These are phyloP conservation scores for Chrysoporthe austroafricana DNA, from an alignment of 2,329 filamentous ascomycete genomes.

Conservation along the genomic window DNA sequence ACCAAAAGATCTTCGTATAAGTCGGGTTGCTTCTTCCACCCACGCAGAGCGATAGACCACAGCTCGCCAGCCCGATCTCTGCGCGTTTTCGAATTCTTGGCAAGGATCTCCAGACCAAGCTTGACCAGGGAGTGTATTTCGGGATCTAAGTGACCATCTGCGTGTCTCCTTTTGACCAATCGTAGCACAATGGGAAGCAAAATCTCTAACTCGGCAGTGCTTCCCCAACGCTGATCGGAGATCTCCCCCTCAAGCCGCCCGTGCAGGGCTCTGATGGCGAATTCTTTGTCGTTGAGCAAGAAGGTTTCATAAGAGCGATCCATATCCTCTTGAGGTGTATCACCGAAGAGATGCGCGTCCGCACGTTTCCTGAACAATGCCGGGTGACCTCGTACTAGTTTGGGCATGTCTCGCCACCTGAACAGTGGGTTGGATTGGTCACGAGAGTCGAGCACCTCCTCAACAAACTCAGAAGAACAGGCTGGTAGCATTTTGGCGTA, in stretches of 20 bases:
- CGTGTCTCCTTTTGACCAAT: background rate
- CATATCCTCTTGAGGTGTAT: background rate
- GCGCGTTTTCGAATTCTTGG: background rate
- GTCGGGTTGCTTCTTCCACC: constrained; percentile 14
- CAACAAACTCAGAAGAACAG: constrained; percentile 16
- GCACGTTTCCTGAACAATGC: constrained; percentile 10
- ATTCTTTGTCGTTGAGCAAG: constrained; percentile 3
- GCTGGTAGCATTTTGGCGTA: constrained; percentile 20
- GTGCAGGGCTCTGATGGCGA: constrained; percentile 10
- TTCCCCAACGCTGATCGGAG: constrained; percentile 9
- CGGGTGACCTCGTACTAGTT: background rate
- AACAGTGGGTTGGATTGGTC: constrained; percentile 20
- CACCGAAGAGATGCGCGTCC: constrained; percentile 11
- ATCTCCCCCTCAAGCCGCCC: constrained; percentile 18
- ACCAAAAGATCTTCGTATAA: constrained; percentile 15
- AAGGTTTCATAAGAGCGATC: background rate
- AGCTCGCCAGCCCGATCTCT: background rate
- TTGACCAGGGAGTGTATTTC: constrained; percentile 12
- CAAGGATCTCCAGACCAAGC: constrained; percentile 10
- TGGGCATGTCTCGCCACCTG: constrained; percentile 4
- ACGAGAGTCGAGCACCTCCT: constrained; percentile 7
- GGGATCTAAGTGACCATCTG: background rate
- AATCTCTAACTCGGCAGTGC: constrained; percentile 1
- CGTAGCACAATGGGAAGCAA: constrained; percentile 9
- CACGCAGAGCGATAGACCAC: constrained; percentile 9